phyloP scores from a whole-genome alignment of 2,329 filamentous ascomycete genomes.

The Fusarium buharicum region DNA sequence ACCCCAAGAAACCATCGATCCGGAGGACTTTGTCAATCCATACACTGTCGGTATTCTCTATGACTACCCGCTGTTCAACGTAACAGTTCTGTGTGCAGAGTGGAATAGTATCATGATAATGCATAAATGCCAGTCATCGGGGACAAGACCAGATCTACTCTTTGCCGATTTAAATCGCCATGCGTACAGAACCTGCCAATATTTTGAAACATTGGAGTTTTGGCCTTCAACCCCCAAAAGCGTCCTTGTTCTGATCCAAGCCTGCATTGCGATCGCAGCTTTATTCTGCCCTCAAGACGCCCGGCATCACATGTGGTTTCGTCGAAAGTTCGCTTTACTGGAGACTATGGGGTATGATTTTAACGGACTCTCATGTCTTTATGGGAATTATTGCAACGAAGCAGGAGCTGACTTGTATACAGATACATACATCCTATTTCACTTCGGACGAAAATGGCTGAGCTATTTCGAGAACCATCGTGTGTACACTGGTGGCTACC shows the following conservation, averaged over 20 bases:
- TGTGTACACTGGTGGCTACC: constrained; percentile 91
- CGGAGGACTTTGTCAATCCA: constrained; percentile 78
- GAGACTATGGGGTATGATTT: constrained; percentile 79
- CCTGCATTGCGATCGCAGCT: constrained; percentile 77
- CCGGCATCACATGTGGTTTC: constrained; percentile 80
- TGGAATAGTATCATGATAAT: constrained; percentile 83
- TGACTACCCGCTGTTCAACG: constrained; percentile 74
- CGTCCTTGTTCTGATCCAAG: constrained; percentile 76
- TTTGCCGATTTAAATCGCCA: constrained; percentile 67
- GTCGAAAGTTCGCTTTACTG: constrained; percentile 79
- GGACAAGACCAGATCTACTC: constrained; percentile 62
- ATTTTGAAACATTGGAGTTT: constrained; percentile 80
- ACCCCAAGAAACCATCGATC: constrained; percentile 59
- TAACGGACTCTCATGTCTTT: not conserved
- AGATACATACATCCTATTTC: constrained; percentile 86
- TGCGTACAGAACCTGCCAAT: constrained; percentile 77
- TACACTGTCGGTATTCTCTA: constrained; percentile 77
- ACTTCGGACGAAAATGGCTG: constrained; percentile 79
- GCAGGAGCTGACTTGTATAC: constrained; percentile 16
- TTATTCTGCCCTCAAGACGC: constrained; percentile 82
- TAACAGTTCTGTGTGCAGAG: constrained; percentile 80
- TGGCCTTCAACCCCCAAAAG: constrained; percentile 78
- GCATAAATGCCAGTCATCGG: constrained; percentile 78
- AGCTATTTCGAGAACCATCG: constrained; percentile 76
- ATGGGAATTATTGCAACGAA: not conserved